Base-by-base conservation (phyloP, 306 rosid genomes). In the Lathyrus sativus region DNA sequence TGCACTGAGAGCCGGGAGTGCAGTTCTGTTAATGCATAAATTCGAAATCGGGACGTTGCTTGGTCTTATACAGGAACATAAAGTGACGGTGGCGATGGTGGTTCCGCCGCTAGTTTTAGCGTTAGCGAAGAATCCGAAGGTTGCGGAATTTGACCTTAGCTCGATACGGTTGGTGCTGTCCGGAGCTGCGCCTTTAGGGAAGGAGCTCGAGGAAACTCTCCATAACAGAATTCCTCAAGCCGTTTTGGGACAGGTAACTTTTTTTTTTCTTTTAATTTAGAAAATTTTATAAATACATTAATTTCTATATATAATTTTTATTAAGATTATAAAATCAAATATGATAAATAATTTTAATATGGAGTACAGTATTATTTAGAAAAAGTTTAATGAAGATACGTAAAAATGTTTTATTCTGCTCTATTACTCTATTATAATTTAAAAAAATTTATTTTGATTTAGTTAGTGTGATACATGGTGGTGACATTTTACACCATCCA, bases 131-230 rank as follows among this genome's bases (percentile, higher is more conserved):
- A 87, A 86, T 53, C 92, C 92, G 0, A 67, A 43, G 75, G 91
- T 88, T 73, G 86, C 72, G 10, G 83, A 89, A 0, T 90, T 53
- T 9, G 96, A 92, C 10, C 77, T 92, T 5, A 81, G 91, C 77
- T 89, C 96, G 0, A 89, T 92, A 0, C 24, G 96, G 44, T 4
- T 81, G 58, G 88, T 92, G 55, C 41, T 86, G 13, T 89, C 95
- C 0, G 98, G 98, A 3, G 98, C 96, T 6, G 98, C 98, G 11
- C 96, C 98, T 48, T 81, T 92, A 19, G 91, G 96, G 0, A 92
- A 86, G 87, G 96, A 89, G 66, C 76, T 92, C 22, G 91, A 71
- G 76, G 96, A 92, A 19, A 89, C 92, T 2, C 89, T 89, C 6
- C 71, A 63, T 18, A 65, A 39, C 24, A 75, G 93, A 45, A 67